phyloP scores from a whole-genome alignment of 1,139 yeast genomes.

The Geotrichum reessii region DNA sequence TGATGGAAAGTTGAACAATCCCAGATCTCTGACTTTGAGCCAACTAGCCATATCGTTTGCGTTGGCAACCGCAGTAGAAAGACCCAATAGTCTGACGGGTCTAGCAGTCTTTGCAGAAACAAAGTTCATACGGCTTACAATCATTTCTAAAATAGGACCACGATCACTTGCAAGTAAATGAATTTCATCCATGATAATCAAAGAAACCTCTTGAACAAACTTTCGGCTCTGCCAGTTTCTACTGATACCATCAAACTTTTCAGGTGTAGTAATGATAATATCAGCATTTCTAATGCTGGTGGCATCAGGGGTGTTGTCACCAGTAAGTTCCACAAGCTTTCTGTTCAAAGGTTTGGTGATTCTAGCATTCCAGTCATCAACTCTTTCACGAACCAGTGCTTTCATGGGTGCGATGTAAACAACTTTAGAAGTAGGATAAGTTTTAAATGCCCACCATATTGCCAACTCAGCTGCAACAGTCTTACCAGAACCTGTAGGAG shows the following conservation, averaged over 20 bases:
- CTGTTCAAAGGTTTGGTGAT: conserved; percentile 46
- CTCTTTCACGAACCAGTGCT: conserved; percentile 93
- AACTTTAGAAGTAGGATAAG: conserved; percentile 73
- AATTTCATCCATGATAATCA: conserved; percentile 96
- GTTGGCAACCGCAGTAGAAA: conserved; percentile 97
- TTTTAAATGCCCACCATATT: conserved; percentile 88
- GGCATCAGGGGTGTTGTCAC: conserved; percentile 92
- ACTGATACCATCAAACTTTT: conserved; percentile 96
- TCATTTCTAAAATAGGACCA: conserved; percentile 97
- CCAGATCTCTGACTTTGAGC: conserved; percentile 78
- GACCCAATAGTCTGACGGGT: conserved; percentile 78
- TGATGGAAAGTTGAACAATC: conserved; percentile 87
- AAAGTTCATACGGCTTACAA: conserved; percentile 96
- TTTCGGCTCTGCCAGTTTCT: conserved; percentile 96
- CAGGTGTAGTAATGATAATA: conserved; percentile 93
- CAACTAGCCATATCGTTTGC: conserved; percentile 98
- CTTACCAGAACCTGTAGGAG: conserved; percentile 98
- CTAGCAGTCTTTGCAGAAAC: conserved; percentile 69
- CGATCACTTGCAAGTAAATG: conserved; percentile 95
- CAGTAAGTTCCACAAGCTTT: conserved; percentile 85
- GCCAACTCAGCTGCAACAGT: conserved; percentile 96
- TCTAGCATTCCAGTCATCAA: conserved; percentile 84
- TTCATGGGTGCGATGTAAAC: conserved; percentile 99
- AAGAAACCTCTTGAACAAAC: conserved; percentile 84
- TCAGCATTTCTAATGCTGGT: conserved; percentile 82